Percentiles rank a stretch among this genome's conserved stretches.
Conservation (phyloP, 345 rosid species). For the Draba incana region DNA sequence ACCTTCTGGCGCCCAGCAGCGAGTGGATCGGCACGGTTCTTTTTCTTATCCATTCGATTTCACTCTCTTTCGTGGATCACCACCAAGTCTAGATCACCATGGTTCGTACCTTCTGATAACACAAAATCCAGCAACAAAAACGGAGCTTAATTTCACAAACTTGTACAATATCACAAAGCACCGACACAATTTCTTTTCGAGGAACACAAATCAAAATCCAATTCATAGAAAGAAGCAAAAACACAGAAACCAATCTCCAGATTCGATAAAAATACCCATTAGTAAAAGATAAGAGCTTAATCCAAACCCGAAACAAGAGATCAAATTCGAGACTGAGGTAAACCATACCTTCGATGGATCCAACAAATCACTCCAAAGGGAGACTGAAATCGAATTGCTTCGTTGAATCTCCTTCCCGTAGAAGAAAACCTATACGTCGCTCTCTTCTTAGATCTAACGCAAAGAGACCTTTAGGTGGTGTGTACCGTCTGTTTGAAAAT, state of each 20-base stretch:
- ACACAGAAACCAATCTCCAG: constrained; percentile 20
- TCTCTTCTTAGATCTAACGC: constrained; percentile 41
- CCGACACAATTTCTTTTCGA: constrained; percentile 36
- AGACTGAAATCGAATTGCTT: constrained; percentile 27
- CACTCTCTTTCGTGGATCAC: constrained; percentile 43
- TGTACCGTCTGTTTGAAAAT: constrained; percentile 33
- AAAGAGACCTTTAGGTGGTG: too few relatives aligned
- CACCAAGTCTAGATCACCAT: constrained; percentile 50
- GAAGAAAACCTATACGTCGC: constrained; percentile 15
- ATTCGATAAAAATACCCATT: too few relatives aligned
- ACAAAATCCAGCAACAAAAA: constrained; percentile 4
- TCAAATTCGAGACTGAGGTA: constrained; percentile 34
- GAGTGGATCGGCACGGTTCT: constrained; percentile 82
- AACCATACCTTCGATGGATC: constrained; percentile 33
- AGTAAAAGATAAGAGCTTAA: too few relatives aligned
- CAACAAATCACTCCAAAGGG: constrained; percentile 18
- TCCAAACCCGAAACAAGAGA: too few relatives aligned
- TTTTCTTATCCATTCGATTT: constrained; percentile 89
- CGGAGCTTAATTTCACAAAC: constrained; percentile 10
- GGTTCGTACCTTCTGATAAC: constrained; percentile 33
- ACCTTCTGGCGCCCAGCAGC: constrained; percentile 97
- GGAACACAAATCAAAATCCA: constrained; percentile 12
- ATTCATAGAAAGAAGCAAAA: neutral
- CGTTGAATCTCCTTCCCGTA: constrained; percentile 11
- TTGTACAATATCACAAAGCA: constrained; percentile 38